Conservation (phyloP, 495 filamentous ascomycete genomes). For the Penicillium coprophilum region DNA sequence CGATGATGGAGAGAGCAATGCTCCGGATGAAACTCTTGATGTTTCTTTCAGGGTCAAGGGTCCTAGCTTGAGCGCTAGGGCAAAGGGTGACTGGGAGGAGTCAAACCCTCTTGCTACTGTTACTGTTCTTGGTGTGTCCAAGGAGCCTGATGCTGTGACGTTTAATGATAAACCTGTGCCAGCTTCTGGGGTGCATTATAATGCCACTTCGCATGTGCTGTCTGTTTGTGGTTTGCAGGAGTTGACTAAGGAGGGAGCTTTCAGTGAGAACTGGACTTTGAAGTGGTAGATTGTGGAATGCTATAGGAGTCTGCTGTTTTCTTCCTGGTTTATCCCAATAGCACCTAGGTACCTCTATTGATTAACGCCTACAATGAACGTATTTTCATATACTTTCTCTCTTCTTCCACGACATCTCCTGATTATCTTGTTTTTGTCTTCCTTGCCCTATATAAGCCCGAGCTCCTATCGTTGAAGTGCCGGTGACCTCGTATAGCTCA, state of each 20-base stretch:
- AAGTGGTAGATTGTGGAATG: constrained; percentile 45
- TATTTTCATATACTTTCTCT: not conserved
- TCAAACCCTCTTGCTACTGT: constrained; percentile 62
- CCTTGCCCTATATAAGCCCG: not conserved
- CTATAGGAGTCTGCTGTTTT: not conserved
- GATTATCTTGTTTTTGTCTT: not conserved
- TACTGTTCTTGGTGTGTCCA: constrained; percentile 62
- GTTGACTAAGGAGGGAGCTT: constrained; percentile 55
- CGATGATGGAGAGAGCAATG: constrained; percentile 78
- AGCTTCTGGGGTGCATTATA: constrained; percentile 45
- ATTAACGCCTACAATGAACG: not conserved
- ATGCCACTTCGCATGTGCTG: constrained; percentile 48
- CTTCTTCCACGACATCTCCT: not conserved
- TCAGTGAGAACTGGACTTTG: constrained; percentile 55
- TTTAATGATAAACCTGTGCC: constrained; percentile 51
- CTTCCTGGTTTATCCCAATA: not conserved
- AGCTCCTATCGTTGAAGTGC: not conserved
- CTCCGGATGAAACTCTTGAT: constrained; percentile 54
- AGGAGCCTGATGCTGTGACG: constrained; percentile 42
- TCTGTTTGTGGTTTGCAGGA: constrained; percentile 50
- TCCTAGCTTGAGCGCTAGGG: constrained; percentile 46
- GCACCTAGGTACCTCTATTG: not conserved
- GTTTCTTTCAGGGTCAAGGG: constrained; percentile 56
- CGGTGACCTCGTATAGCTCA: not conserved
- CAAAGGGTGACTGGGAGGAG: constrained; percentile 58